These are phyloP conservation scores for Cladosporium sp. DNA, from an alignment of 2,329 filamentous ascomycete genomes.

Conservation along the genomic window DNA sequence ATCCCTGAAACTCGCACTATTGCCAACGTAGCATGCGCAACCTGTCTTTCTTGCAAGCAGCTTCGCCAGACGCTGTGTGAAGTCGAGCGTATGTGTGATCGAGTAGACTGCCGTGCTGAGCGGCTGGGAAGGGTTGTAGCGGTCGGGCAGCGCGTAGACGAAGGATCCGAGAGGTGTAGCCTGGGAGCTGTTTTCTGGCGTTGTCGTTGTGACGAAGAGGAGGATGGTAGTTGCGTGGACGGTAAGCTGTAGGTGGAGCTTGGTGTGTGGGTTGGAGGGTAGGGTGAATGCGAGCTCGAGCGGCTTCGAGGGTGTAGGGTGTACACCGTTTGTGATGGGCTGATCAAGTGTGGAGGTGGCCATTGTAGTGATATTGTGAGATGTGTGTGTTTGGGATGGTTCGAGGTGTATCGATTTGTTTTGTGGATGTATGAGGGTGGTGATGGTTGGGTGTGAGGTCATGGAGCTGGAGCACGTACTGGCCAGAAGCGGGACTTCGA, in stretches of 20 bases:
- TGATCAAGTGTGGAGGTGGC: constrained; percentile 20
- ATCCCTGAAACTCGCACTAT: constrained; percentile 75
- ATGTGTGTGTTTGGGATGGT: not conserved
- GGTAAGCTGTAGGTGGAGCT: constrained; percentile 60
- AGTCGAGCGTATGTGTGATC: constrained; percentile 76
- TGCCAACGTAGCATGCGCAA: constrained; percentile 85
- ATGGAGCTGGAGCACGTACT: constrained; percentile 1
- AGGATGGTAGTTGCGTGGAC: constrained; percentile 54
- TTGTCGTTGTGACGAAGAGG: constrained; percentile 59
- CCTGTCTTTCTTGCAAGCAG: constrained; percentile 72
- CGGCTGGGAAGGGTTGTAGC: constrained; percentile 55
- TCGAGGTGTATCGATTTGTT: not conserved
- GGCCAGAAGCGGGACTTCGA: not conserved
- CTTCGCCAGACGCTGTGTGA: constrained; percentile 81
- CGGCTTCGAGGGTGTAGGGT: constrained; percentile 38
- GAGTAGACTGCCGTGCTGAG: constrained; percentile 78
- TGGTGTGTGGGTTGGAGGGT: constrained; percentile 57
- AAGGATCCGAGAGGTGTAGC: constrained; percentile 69
- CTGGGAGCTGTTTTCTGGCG: constrained; percentile 12
- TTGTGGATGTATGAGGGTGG: not conserved
- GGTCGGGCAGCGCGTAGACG: constrained; percentile 86
- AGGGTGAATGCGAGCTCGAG: constrained; percentile 59
- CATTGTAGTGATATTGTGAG: constrained; percentile 20
- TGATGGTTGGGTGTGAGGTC: constrained; percentile 11
- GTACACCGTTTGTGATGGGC: constrained; percentile 31